Base-by-base conservation (phyloP, 2,329 filamentous ascomycete genomes). In the Colletotrichum paranaense region DNA sequence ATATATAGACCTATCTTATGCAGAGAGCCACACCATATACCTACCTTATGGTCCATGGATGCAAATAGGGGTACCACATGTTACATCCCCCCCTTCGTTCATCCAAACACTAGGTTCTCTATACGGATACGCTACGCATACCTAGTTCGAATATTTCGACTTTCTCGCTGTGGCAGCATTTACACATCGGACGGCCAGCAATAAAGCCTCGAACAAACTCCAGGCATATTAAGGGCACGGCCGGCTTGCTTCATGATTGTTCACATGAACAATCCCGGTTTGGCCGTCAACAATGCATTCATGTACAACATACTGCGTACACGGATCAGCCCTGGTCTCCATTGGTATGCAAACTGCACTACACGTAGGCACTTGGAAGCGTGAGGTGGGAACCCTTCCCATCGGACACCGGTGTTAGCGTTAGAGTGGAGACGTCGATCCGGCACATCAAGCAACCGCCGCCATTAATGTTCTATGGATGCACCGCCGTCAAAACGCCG, bases 351-450 rank as follows among this genome's bases (percentile, higher is more conserved):
- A 42, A 42, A 19, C 38, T 35, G 11, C 11, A 35, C 32, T 35
- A 32, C 5, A 6, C 5, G 38, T 42, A 42, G 38, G 38, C 38
- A 42, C 38, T 42, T 42, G 38, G 38, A 8, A 42, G 38, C 19
- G 16, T 19, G 38, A 16, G 38, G 38, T 24, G 8, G 42, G 42
- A 71, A 28, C 56, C 32, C 14, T 49, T 26, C 14, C 35, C 22
- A 26, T 62, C 64, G 57, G 56, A 19, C 60, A 26, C 62, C 22
- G 24, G 57, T 58, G 24, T 30, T 68, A 58, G 53, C 52, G 55
- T 32, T 49, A 26, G 59, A 12, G 42, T 56, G 55, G 67, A 35
- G 42, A 65, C 67, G 59, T 70, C 66, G 65, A 70, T 73, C 67
- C 66, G 60, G 59, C 66, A 70, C 46, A 26, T 59, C 32, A 26